Evolutionary conservation across 1,284 basidiomycete species (phyloP).

Genomic region (Abortiporus biennis): DNA sequence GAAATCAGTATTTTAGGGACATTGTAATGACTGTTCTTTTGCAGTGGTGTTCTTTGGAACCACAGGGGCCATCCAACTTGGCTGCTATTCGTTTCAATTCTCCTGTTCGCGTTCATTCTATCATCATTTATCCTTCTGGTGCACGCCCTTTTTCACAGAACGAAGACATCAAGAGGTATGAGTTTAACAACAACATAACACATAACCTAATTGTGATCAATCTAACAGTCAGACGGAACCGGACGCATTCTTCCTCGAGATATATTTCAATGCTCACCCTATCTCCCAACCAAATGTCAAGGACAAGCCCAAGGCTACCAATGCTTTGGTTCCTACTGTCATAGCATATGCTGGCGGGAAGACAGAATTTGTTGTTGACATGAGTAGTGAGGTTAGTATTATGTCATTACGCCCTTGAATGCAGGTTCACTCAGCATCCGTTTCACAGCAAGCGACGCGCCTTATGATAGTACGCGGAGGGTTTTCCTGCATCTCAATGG

Average conservation of each 20-base stretch:
- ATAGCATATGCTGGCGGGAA: slow-evolving; percentile 68
- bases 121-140: slow-evolving; percentile 58
- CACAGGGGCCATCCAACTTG: slow-evolving; percentile 48
- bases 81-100: slow-evolving; percentile 61
- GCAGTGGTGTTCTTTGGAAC: slow-evolving; percentile 63
- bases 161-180: slow-evolving; percentile 59
- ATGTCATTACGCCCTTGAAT: slow-evolving; percentile 1
- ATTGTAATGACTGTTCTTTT: slow-evolving; percentile 36
- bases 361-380: slow-evolving; percentile 61
- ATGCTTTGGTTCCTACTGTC: slow-evolving; percentile 65
- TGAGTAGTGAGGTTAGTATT: slow-evolving; percentile 53
- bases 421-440: slow-evolving; percentile 3
- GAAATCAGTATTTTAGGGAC: no score
- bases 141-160: slow-evolving; percentile 52
- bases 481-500: slow-evolving; percentile 61
- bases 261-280: slow-evolving; percentile 64
- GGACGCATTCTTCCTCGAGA: slow-evolving; percentile 61
- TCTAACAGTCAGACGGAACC: slow-evolving; percentile 57
- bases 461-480: slow-evolving; percentile 72
- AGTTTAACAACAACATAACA: slow-evolving; percentile 12
- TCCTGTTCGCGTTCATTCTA: slow-evolving; percentile 54
- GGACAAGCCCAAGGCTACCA: slow-evolving; percentile 50
- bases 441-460: slow-evolving; percentile 60
- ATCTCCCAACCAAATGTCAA: slow-evolving; percentile 42
- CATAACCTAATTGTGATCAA: background rate